Base-by-base conservation (phyloP, 2,329 filamentous ascomycete genomes). In the Ambrosiella xylebori region DNA sequence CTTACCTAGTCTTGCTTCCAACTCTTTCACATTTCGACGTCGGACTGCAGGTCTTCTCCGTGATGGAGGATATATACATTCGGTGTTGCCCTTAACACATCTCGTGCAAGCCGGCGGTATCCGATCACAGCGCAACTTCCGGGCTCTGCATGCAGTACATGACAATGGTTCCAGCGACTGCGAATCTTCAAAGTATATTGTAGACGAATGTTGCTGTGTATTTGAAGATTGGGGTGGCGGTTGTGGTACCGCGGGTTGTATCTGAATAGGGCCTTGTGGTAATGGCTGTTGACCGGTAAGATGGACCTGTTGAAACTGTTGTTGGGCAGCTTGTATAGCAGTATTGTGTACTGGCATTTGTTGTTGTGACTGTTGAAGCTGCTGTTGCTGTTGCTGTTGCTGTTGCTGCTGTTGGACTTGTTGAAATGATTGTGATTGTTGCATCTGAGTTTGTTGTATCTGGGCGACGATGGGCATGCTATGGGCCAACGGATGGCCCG, bases 61-160 rank as follows among this genome's bases (percentile, higher is more conserved):
- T 58, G 89, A 86, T 71, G 94, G 88, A 61, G 94, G 90, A 69
- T 95, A 96, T 58, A 86, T 78, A 70, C 91, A 96, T 57, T 87
- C 83, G 67, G 84, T 82, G 56, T 81, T 78, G 52, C 90, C 71
- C 63, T 86, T 80, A 57, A 79, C 74, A 69, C 91, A 96, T 17
- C 89, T 90, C 47, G 81, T 80, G 66, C 91, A 96, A 35, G 81
- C 79, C 13, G 89, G 89, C 65, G 82, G 86, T 52, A 74, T 75
- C 37, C 89, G 85, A 70, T 96, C 89, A 71, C 90, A 96, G 69
- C 86, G 85, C 64, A 95, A 73, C 71, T 96, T 96, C 64, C 89
- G 78, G 65, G 84, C 84, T 63, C 90, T 79, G 69, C 89, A 95
- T 57, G 87, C 77, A 36, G 93, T 82, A 68, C 89, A 95, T 15